Evolutionary conservation across 106 monocot genomes (phyloP).

Genomic region (Amphibolis antarctica): DNA sequence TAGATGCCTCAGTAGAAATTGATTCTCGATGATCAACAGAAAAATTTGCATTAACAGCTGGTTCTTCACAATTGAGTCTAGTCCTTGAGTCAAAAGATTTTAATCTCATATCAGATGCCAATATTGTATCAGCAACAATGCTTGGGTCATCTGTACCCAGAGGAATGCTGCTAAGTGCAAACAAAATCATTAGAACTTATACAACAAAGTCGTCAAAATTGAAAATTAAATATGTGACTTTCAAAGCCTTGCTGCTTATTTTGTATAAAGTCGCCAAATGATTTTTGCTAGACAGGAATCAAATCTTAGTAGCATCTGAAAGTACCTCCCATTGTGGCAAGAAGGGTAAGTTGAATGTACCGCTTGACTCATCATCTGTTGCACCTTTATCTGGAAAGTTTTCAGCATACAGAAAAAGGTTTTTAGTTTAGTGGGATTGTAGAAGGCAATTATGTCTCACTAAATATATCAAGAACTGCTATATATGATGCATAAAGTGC

Average conservation of each 20-base stretch:
- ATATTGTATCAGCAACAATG: slow-evolving; percentile 37
- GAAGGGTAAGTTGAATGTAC: slow-evolving; percentile 20
- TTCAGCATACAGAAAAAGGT: background rate
- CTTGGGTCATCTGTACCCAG: slow-evolving; percentile 29
- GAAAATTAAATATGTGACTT: background rate
- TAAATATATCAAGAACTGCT: too few relatives aligned
- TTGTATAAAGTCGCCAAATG: background rate
- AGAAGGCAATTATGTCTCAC: too few relatives aligned
- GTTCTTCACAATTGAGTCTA: slow-evolving; percentile 31
- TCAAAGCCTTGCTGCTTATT: too few relatives aligned
- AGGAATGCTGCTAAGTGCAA: slow-evolving; percentile 29
- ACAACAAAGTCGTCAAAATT: background rate
- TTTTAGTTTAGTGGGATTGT: too few relatives aligned
- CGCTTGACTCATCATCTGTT: slow-evolving; percentile 26
- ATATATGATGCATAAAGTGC: too few relatives aligned
- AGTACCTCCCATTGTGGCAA: slow-evolving; percentile 31
- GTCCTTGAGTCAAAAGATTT: slow-evolving; percentile 52
- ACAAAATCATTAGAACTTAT: slow-evolving; percentile 7
- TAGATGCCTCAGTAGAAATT: slow-evolving; percentile 13
- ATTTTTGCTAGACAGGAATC: background rate
- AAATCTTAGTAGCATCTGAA: background rate
- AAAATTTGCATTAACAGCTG: slow-evolving; percentile 30
- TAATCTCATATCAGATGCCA: slow-evolving; percentile 27
- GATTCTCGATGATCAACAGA: slow-evolving; percentile 22
- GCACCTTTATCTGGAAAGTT: slow-evolving; percentile 45